Evolutionary conservation across 768 basidiomycete species (phyloP), one percentile per base, ranked within the genome.

Genomic region (Candolleomyces efflorescens): DNA sequence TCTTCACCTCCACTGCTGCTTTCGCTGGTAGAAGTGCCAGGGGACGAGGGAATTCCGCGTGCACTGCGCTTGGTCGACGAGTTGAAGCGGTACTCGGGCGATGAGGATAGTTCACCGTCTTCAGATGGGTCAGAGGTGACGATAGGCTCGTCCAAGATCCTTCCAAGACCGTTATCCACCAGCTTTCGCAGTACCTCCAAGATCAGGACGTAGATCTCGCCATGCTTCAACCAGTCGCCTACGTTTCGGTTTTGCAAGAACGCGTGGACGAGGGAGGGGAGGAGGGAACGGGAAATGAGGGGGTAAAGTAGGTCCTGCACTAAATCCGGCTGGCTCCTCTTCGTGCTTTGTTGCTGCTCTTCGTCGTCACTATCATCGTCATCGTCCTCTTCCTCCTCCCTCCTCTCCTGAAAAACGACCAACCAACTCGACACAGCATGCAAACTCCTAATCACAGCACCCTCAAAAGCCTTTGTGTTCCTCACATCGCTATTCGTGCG

Each of bases 191-290:
- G 59, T 27, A 69, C 59, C 3, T 69, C 67, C 44, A 76, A 56
- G 12, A 75, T 66, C 5, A 61, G 64, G 22, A 65, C 32, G 61
- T 75, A 76, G 37, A 71, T 62, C 44, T 72, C 72, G 39, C 63
- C 59, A 56, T 73, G 73, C 27, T 67, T 63, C 53, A 76, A 62
- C 75, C 74, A 76, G 60, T 73, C 70, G 22, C 64, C 67, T 43
- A 69, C 66, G 23, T 68, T 71, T 32, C 62, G 64, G 59, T 71
- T 70, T 50, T 58, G 56, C 20, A 76, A 63, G 60, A 72, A 73
- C 5, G 54, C 63, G 47, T 71, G 66, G 6, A 76, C 60, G 3
- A 73, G 68, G 49, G 71, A 69, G 1, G 70, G 70, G n/a, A 75
- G 63, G 53, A 39, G 62, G 26, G 60, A 73, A 9, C 24, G 43